These are phyloP conservation scores for Abelmoschus esculentus DNA, from an alignment of 345 rosid genomes.

Conservation along the genomic window DNA sequence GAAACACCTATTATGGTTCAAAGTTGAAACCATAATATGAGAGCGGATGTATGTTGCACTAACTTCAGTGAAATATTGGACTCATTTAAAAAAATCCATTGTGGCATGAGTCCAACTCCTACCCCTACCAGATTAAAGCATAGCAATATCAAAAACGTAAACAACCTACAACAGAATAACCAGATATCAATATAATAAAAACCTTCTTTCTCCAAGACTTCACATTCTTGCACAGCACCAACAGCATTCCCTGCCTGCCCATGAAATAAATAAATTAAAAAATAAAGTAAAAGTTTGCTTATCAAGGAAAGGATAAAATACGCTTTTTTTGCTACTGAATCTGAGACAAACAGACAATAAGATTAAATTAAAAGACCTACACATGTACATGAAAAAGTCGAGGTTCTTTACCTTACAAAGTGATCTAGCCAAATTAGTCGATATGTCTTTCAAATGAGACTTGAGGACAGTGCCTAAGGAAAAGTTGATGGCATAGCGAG, in stretches of 20 bases:
- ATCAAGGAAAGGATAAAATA: slow-evolving; percentile 5
- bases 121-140: background rate
- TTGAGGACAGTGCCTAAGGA: slow-evolving; percentile 28
- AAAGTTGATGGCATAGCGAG: slow-evolving; percentile 42
- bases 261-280: background rate
- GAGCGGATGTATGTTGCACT: background rate
- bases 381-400: background rate
- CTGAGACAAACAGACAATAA: background rate
- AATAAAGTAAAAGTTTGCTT: background rate
- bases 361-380: slow-evolving; percentile 1
- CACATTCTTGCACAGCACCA: slow-evolving; percentile 69
- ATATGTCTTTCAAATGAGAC: slow-evolving; percentile 49
- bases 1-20: background rate
- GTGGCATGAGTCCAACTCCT: background rate
- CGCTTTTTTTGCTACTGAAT: background rate
- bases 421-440: slow-evolving; percentile 73
- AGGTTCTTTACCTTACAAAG: slow-evolving; percentile 53
- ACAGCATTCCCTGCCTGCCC: slow-evolving; percentile 49
- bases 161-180: background rate
- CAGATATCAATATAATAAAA: background rate
- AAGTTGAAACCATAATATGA: background rate
- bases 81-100: background rate
- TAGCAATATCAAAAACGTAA: background rate
- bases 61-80: background rate
- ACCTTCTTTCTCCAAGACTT: slow-evolving; percentile 61